phyloP scores from a whole-genome alignment of 2,329 filamentous ascomycete genomes.

The Thermothelomyces thermophilus region DNA sequence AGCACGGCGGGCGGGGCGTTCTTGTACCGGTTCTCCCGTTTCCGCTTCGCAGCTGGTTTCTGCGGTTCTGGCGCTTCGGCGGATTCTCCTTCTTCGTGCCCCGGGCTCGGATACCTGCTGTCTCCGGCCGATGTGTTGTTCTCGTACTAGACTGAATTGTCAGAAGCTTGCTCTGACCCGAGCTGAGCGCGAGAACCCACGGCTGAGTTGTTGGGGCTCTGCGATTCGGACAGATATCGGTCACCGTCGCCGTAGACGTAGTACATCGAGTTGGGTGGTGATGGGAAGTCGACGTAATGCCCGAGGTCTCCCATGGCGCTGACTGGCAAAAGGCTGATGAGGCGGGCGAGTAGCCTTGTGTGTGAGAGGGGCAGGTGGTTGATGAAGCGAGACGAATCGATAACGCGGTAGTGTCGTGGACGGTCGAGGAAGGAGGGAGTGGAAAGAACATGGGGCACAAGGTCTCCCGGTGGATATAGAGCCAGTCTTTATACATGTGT shows the following conservation, averaged over 20 bases:
- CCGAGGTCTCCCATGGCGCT: slow-evolving; percentile 30
- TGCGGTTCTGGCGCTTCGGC: slow-evolving; percentile 21
- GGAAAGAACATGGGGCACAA: slow-evolving; percentile 2
- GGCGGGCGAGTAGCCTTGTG: slow-evolving; percentile 5
- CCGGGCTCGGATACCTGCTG: slow-evolving; percentile 32
- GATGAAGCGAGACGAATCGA: background rate
- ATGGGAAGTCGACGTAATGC: slow-evolving; percentile 29
- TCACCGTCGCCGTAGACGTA: slow-evolving; percentile 34
- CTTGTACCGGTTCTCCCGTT: slow-evolving; percentile 47
- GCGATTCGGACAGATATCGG: slow-evolving; percentile 32
- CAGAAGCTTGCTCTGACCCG: background rate
- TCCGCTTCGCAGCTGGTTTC: slow-evolving; percentile 40
- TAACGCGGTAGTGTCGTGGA: background rate
- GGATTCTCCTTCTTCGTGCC: slow-evolving; percentile 26
- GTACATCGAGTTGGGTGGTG: slow-evolving; percentile 29
- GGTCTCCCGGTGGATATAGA: background rate
- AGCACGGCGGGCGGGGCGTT: slow-evolving; percentile 45
- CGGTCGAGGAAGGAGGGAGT: background rate
- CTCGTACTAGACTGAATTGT: slow-evolving; percentile 29
- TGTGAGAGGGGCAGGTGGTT: slow-evolving; percentile 1
- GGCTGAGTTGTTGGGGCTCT: slow-evolving; percentile 34
- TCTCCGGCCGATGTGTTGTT: slow-evolving; percentile 27
- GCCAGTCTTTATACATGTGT: slow-evolving; percentile 15
- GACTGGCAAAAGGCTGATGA: background rate
- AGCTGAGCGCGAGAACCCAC: slow-evolving; percentile 24